phyloP scores from a whole-genome alignment of 2,329 filamentous ascomycete genomes.

The Stromatinia cepivora region DNA sequence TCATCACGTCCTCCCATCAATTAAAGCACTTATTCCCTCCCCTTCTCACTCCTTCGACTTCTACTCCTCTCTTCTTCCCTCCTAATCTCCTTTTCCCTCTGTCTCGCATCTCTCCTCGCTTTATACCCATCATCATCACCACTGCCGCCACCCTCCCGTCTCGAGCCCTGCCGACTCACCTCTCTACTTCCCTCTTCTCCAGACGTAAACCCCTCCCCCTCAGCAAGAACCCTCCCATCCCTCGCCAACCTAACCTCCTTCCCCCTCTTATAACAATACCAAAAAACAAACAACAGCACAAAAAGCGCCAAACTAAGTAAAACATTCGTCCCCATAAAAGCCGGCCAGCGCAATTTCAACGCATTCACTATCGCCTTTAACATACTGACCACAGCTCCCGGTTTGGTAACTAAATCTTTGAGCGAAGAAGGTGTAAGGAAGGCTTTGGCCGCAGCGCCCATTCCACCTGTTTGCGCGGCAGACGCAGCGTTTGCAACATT shows the following conservation, averaged over 20 bases:
- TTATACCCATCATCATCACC: conserved; percentile 20
- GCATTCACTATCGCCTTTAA: conserved; percentile 89
- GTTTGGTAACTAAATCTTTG: conserved; percentile 78
- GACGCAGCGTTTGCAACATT: conserved; percentile 25
- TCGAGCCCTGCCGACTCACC: conserved; percentile 2
- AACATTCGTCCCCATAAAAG: conserved; percentile 87
- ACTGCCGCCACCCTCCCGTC: background rate
- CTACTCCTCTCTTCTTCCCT: conserved; percentile 12
- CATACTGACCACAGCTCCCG: conserved; percentile 81
- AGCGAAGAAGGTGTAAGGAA: conserved; percentile 71
- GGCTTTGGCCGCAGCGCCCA: conserved; percentile 62
- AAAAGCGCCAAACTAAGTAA: conserved; percentile 88
- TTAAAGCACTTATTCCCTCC: background rate
- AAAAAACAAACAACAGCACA: conserved; percentile 82
- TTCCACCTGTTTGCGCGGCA: conserved; percentile 33
- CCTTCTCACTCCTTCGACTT: conserved; percentile 10
- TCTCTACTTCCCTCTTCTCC: conserved; percentile 24
- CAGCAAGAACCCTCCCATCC: conserved; percentile 26
- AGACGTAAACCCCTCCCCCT: conserved; percentile 24
- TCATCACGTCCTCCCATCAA: background rate
- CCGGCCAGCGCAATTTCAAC: conserved; percentile 83
- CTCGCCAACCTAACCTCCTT: conserved; percentile 70
- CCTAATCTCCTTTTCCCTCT: conserved; percentile 17
- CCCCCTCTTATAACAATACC: conserved; percentile 97
- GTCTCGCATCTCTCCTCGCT: conserved; percentile 20